These are phyloP conservation scores for Tulasnella sp. DNA, from an alignment of 768 basidiomycete genomes.

Conservation along the genomic window DNA sequence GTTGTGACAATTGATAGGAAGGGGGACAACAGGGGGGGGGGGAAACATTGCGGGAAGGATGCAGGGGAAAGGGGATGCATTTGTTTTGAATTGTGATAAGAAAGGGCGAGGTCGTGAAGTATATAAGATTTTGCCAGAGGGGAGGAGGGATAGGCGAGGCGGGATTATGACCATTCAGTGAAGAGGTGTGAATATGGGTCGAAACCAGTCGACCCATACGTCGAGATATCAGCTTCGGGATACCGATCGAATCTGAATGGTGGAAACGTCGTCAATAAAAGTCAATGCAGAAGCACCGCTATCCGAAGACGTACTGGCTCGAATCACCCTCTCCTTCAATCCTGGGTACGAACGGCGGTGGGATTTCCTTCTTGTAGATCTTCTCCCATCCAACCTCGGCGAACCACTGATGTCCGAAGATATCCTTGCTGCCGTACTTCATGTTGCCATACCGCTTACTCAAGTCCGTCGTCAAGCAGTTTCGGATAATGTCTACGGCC, in stretches of 20 bases:
- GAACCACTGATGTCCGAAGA: constrained; percentile 93
- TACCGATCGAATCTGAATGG: constrained; percentile 42
- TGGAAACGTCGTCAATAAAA: neutral
- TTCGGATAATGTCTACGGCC: constrained; percentile 84
- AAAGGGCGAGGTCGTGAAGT: neutral
- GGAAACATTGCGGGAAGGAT: neutral
- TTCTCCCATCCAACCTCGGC: constrained; percentile 88
- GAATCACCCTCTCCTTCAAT: constrained; percentile 92
- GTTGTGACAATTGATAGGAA: neutral
- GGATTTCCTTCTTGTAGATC: constrained; percentile 77
- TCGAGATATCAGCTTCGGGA: constrained; percentile 43
- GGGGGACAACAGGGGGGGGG: neutral
- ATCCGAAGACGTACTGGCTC: constrained; percentile 49
- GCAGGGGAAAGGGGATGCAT: neutral
- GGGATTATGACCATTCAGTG: constrained; percentile 28
- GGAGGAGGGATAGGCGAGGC: neutral
- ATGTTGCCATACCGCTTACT: constrained; percentile 88
- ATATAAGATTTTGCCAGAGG: neutral
- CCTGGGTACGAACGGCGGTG: constrained; percentile 90
- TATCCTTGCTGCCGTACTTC: constrained; percentile 81
- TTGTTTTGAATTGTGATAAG: neutral
- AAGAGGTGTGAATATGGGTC: constrained; percentile 36
- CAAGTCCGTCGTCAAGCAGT: constrained; percentile 85
- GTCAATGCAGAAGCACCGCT: neutral
- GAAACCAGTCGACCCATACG: constrained; percentile 42